Conservation (phyloP, 2,329 filamentous ascomycete species). For the Diplocarpon mali region DNA sequence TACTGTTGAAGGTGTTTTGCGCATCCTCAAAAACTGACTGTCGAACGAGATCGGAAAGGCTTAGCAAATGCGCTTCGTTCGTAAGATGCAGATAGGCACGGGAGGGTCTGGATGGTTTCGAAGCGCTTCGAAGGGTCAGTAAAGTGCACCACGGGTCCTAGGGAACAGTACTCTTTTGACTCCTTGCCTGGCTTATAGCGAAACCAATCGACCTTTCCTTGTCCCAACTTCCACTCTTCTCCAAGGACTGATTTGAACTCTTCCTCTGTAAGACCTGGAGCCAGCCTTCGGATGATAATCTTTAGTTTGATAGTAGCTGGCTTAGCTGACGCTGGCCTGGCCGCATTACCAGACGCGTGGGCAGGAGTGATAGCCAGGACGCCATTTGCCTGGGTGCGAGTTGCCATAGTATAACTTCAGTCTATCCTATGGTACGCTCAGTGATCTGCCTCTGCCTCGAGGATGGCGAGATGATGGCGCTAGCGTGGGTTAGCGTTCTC, state of each 20-base stretch:
- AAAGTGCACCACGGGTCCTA: slow-evolving; percentile 4
- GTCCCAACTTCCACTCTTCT: slow-evolving; percentile 69
- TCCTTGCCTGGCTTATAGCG: slow-evolving; percentile 64
- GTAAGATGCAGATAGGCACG: slow-evolving; percentile 74
- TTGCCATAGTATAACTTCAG: not conserved
- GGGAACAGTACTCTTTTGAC: slow-evolving; percentile 59
- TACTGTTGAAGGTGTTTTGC: slow-evolving; percentile 60
- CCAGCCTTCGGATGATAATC: slow-evolving; percentile 71
- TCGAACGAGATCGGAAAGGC: slow-evolving; percentile 61
- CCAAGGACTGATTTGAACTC: slow-evolving; percentile 68
- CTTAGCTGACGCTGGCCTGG: slow-evolving; percentile 34
- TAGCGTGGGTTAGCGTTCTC: no score
- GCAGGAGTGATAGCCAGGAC: slow-evolving; percentile 39
- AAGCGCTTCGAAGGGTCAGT: slow-evolving; percentile 41
- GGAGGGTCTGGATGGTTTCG: slow-evolving; percentile 72
- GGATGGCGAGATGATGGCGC: no score
- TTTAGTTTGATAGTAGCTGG: slow-evolving; percentile 54
- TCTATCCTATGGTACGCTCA: not conserved
- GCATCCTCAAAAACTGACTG: slow-evolving; percentile 67
- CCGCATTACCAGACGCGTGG: slow-evolving; percentile 33
- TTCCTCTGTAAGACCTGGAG: slow-evolving; percentile 69
- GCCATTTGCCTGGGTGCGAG: slow-evolving; percentile 36
- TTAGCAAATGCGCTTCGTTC: slow-evolving; percentile 55
- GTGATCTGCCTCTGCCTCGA: not conserved
- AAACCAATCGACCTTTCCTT: slow-evolving; percentile 77